Base-by-base conservation (phyloP, 441 rosid species). In the Theobroma grandiflorum region DNA sequence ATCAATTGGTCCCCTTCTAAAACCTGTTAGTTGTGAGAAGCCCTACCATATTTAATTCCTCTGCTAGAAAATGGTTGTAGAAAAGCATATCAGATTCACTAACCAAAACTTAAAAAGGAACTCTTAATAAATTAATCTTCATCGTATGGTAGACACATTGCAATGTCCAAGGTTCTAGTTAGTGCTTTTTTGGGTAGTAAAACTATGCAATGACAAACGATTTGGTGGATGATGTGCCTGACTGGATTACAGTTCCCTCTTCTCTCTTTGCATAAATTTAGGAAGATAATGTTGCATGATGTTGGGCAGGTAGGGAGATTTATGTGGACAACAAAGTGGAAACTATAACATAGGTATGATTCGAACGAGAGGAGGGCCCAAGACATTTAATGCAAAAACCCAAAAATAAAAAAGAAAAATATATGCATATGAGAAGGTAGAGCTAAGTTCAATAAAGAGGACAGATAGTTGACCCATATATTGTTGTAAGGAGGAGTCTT, bases 301-400 rank as follows among this genome's bases (percentile, higher is more conserved):
- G 80, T 70, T 18, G 84, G 80, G 61, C 73, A 64, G 77, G 69
- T 81, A 47, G 69, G 52, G 67, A 9, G 66, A 72, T 18, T 52
- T 38, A 35, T 66, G 63, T 37, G 45, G 55, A 58, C 55, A 59
- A 12, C 33, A 20, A 43, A 15, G 4, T 37, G 38, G 59, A 2
- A 50, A 31, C 40, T 31, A n/a, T 18, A 57, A 33, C 16, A 16
- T 26, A 3, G 31, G 20, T 3, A 57, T 5, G 15, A 20, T 66
- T n/a, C 9, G 31, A 26, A 6, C 11, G 79, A 74, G 71, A 14
- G 20, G 67, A 14, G 8, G 67, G 67, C n/a, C 67, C 67, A 33
- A 33, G 18, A 35, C 35, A 63, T 63, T 63, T 33, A 63, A 63
- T 63, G 67, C 67, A 2, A 35, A 15, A 6, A 1, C 31, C 31